These are phyloP conservation scores for Eragrostis tef DNA, from an alignment of 202 grass and related monocot species.

Conservation along the genomic window DNA sequence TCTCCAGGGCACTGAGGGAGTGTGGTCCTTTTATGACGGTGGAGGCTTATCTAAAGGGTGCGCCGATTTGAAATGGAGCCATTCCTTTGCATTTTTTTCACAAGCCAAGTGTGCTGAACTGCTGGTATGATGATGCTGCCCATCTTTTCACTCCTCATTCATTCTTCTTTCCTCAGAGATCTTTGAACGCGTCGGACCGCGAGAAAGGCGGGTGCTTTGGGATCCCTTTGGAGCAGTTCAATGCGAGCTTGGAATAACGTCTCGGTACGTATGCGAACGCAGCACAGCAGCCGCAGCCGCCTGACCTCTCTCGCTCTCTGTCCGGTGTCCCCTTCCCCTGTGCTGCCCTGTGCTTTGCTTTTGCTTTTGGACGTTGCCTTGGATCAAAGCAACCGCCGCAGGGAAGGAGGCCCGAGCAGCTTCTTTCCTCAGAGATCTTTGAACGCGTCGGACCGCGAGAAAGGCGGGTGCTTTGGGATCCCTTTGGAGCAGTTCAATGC, in stretches of 20 bases:
- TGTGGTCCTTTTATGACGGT: slow-evolving; percentile 72
- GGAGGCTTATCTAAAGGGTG: slow-evolving; percentile 33
- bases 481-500: slow-evolving; percentile 63
- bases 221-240: slow-evolving; percentile 66
- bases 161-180: slow-evolving; percentile 50
- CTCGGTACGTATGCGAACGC: slow-evolving; percentile 29
- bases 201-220: slow-evolving; percentile 81
- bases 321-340: not conserved
- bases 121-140: slow-evolving; percentile 43
- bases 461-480: slow-evolving; percentile 73
- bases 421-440: slow-evolving; percentile 65
- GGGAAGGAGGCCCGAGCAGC: not conserved
- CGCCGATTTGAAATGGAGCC: slow-evolving; percentile 46
- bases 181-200: slow-evolving; percentile 81
- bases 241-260: slow-evolving; percentile 49
- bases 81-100: slow-evolving; percentile 28
- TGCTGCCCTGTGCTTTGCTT: slow-evolving; percentile 41
- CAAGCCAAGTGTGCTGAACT: slow-evolving; percentile 44
- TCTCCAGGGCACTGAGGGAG: slow-evolving; percentile 38
- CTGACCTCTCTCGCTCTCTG: not conserved
- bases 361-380: slow-evolving; percentile 76
- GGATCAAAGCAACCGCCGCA: slow-evolving; percentile 73
- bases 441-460: slow-evolving; percentile 82
- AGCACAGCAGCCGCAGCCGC: not conserved
- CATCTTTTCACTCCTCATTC: slow-evolving; percentile 40